phyloP scores from a whole-genome alignment of 352 stramenopile genomes.

The Pythium monospermum region DNA sequence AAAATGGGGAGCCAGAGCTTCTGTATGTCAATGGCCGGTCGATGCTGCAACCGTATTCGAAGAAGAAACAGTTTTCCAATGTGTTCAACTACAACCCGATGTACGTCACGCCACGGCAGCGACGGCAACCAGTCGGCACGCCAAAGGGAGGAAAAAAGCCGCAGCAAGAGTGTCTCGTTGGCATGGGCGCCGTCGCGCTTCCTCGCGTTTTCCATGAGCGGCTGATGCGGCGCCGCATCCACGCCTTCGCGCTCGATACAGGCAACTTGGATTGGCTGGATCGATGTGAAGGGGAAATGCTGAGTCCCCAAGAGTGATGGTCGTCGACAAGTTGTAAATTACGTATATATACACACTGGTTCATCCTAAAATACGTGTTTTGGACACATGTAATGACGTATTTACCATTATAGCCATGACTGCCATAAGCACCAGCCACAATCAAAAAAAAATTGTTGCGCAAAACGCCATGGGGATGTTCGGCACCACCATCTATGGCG shows the following conservation, averaged over 20 bases:
- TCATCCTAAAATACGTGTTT: too few species aligned
- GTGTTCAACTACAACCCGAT: constrained; percentile 50
- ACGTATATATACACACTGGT: constrained; percentile 5
- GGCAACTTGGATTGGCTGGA: constrained; percentile 22
- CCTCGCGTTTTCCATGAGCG: constrained; percentile 14
- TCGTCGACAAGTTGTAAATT: constrained; percentile 1
- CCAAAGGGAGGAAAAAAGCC: constrained; percentile 10
- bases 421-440: too few species aligned
- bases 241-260: constrained; percentile 23
- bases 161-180: constrained; percentile 11
- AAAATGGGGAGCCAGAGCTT: constrained; percentile 26
- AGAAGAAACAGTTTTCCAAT: constrained; percentile 28
- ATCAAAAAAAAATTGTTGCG: too few species aligned
- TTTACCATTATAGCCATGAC: constrained; percentile 5
- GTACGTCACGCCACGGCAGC: constrained; percentile 30
- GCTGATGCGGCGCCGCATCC: constrained; percentile 24
- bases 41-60: constrained; percentile 35
- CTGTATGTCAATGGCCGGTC: constrained; percentile 58
- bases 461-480: too few species aligned
- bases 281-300: constrained; percentile 17
- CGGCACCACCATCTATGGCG: too few species aligned
- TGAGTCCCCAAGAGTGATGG: background rate
- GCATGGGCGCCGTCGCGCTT: constrained; percentile 14
- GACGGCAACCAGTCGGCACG: constrained; percentile 10
- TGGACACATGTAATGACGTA: constrained; percentile 9